Conservation (phyloP, 768 basidiomycete genomes). For the Royoungia palumana region DNA sequence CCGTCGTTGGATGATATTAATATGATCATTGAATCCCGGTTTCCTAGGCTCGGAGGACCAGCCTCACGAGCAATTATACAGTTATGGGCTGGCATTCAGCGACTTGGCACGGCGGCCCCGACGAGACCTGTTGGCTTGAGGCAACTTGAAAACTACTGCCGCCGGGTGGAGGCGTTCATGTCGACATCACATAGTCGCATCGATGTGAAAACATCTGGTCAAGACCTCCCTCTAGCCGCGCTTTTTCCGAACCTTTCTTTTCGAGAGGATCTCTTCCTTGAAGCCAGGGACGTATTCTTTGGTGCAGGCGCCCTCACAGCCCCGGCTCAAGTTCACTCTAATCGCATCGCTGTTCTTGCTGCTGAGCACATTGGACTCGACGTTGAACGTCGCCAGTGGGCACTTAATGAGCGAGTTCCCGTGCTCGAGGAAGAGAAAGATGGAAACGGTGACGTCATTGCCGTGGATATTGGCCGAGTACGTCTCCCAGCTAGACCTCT, state of each 20-base stretch:
- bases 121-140: constrained; percentile 66
- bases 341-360: constrained; percentile 50
- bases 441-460: constrained; percentile 54
- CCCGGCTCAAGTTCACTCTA: constrained; percentile 47
- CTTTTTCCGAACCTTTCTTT: constrained; percentile 69
- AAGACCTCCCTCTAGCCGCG: constrained; percentile 33
- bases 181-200: constrained; percentile 45
- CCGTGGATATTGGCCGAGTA: constrained; percentile 62
- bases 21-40: constrained; percentile 65
- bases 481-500: constrained; percentile 46
- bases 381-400: constrained; percentile 66
- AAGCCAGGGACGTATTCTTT: constrained; percentile 90
- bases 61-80: constrained; percentile 52
- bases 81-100: constrained; percentile 65
- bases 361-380: constrained; percentile 66
- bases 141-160: constrained; percentile 82
- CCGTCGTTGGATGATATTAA: constrained; percentile 67
- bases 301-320: constrained; percentile 59
- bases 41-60: constrained; percentile 53
- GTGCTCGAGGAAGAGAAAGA: constrained; percentile 67
- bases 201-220: constrained; percentile 33
- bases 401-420: constrained; percentile 62
- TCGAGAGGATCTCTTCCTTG: constrained; percentile 85
- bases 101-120: constrained; percentile 48
- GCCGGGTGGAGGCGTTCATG: constrained; percentile 61